A percentile compares a stretch with the other conserved stretches of the same genome.
Evolutionary conservation across 108 stramenopile species (phyloP).

Genomic region (Parietichytrium sp.): DNA sequence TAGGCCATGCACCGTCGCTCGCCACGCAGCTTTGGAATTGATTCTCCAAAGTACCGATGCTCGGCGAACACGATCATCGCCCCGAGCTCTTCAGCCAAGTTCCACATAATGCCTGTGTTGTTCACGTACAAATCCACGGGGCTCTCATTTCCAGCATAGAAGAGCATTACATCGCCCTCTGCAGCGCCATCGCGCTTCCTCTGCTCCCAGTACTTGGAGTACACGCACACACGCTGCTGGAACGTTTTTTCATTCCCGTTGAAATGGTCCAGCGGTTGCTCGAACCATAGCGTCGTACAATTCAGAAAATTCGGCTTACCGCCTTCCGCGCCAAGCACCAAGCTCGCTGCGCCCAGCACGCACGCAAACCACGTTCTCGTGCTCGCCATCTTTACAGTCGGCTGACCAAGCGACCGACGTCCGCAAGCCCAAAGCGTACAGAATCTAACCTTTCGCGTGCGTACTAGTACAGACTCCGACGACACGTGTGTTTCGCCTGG

Average conservation of each 20-base stretch:
- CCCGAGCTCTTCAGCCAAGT: conserved; percentile 66
- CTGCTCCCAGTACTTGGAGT: not conserved
- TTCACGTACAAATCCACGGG: conserved; percentile 77
- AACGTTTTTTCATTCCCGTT: not conserved
- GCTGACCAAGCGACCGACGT: too few species aligned
- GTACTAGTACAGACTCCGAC: too few species aligned
- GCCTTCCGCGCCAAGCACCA: too few species aligned
- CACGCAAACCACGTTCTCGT: too few species aligned
- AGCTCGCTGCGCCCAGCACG: too few species aligned
- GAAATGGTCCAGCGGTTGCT: conserved; percentile 29
- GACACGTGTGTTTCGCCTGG: too few species aligned
- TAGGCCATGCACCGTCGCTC: not conserved
- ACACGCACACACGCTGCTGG: not conserved
- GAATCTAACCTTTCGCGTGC: too few species aligned
- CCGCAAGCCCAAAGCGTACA: too few species aligned
- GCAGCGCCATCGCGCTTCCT: conserved; percentile 2
- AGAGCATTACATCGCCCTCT: conserved; percentile 59
- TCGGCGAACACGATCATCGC: conserved; percentile 80
- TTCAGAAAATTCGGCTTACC: too few species aligned
- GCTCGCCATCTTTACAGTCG: too few species aligned
- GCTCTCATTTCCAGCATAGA: conserved; percentile 82
- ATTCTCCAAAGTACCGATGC: conserved; percentile 81
- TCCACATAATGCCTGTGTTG: conserved; percentile 84
- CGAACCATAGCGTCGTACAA: too few species aligned
- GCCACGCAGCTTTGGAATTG: not conserved